Evolutionary conservation across 2,329 filamentous ascomycete genomes (phyloP).

Genomic region (Pseudocercospora fuligena): DNA sequence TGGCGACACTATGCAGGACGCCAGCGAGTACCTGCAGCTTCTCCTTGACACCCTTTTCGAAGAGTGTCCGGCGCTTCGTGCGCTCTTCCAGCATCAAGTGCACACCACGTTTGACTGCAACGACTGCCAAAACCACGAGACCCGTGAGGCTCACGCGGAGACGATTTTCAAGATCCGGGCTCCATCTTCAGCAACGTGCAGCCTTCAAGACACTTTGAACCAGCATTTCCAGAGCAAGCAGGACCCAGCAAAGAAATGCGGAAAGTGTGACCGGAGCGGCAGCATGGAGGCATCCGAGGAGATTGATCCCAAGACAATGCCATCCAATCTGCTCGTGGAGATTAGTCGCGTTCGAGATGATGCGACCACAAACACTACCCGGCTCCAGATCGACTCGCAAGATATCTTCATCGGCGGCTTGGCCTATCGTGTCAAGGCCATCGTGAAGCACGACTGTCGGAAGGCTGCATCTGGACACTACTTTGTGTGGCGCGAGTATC

Average conservation of each 20-base stretch:
- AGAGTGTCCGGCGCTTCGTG: not conserved
- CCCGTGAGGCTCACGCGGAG: not conserved
- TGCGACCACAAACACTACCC: not conserved
- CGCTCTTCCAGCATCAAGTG: constrained; percentile 19
- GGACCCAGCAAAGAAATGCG: no score
- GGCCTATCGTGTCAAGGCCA: not conserved
- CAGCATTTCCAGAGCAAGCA: no score
- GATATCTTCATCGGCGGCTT: not conserved
- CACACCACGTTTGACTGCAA: not conserved
- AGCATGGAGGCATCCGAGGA: no score
- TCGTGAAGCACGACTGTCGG: not conserved
- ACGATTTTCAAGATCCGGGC: not conserved
- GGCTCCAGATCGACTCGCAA: not conserved
- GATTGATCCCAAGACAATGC: no score
- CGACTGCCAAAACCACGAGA: not conserved
- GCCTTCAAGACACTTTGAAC: no score
- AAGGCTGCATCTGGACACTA: constrained; percentile 1
- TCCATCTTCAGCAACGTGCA: not conserved
- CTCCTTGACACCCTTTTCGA: constrained; percentile 20
- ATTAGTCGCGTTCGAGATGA: not conserved
- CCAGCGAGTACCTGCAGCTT: constrained; percentile 20
- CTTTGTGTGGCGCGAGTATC: not conserved
- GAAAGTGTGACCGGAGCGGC: no score
- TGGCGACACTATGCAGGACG: constrained; percentile 26
- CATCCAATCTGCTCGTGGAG: no score